Conservation (phyloP, 805 yeast species). For the Sungouiella thailandica region DNA sequence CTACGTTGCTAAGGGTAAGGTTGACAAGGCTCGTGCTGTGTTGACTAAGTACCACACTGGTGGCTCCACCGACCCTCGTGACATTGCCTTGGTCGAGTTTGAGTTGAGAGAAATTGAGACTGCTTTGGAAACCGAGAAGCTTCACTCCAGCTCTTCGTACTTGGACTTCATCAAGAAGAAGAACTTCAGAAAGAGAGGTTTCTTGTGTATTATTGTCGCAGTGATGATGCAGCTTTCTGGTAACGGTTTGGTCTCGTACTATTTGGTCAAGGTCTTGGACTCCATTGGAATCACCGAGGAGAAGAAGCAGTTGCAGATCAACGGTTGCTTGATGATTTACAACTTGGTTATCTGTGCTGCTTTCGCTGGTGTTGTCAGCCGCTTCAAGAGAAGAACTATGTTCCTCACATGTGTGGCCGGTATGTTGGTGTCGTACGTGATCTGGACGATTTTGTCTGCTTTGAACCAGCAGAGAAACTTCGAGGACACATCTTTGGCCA, state of each 20-base stretch:
- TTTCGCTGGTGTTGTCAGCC: slow-evolving; percentile 17
- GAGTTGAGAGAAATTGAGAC: slow-evolving; percentile 22
- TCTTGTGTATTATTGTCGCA: slow-evolving; percentile 29
- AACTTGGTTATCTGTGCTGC: slow-evolving; percentile 28
- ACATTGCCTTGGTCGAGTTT: slow-evolving; percentile 15
- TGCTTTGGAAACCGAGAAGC: slow-evolving; percentile 34
- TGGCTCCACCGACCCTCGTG: slow-evolving; percentile 22
- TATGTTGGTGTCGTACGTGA: slow-evolving; percentile 34
- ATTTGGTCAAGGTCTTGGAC: slow-evolving; percentile 44
- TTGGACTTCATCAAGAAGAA: slow-evolving; percentile 33
- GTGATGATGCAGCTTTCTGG: slow-evolving; percentile 45
- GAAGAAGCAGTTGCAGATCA: slow-evolving; percentile 39
- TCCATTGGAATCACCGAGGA: slow-evolving; percentile 49
- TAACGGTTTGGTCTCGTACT: slow-evolving; percentile 49
- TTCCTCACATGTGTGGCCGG: slow-evolving; percentile 30
- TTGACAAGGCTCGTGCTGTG: slow-evolving; percentile 39
- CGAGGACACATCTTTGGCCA: slow-evolving; percentile 35
- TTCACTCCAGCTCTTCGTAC: slow-evolving; percentile 29
- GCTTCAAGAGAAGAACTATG: slow-evolving; percentile 32
- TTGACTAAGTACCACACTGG: slow-evolving; percentile 39
- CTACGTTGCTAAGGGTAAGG: slow-evolving; percentile 35
- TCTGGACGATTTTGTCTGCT: slow-evolving; percentile 45
- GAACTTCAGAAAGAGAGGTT: slow-evolving; percentile 38
- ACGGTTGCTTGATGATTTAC: slow-evolving; percentile 36
- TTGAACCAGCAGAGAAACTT: slow-evolving; percentile 38